These are phyloP conservation scores for Flammula alnicola DNA, from an alignment of 1,284 basidiomycete species.

Conservation along the genomic window DNA sequence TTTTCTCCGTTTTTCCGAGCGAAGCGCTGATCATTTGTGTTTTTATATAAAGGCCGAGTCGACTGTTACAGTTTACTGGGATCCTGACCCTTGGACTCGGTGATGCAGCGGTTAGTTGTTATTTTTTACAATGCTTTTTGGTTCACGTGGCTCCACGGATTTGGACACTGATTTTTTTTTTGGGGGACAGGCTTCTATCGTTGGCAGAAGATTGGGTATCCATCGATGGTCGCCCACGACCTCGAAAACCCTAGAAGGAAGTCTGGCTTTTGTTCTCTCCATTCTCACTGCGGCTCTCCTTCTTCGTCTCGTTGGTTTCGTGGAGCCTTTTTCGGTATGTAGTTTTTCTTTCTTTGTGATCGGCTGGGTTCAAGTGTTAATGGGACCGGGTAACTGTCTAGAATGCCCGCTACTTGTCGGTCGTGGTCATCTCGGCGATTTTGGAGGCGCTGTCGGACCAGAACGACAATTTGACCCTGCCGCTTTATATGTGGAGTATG, in stretches of 20 bases:
- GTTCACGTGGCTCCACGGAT: neutral
- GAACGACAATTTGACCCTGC: slow-evolving; percentile 93
- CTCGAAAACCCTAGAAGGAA: slow-evolving; percentile 93
- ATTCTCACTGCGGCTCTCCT: slow-evolving; percentile 73
- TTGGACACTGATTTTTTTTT: slow-evolving; percentile 4
- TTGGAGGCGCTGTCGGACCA: slow-evolving; percentile 91
- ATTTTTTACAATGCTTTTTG: slow-evolving; percentile 1
- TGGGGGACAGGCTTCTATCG: slow-evolving; percentile 77
- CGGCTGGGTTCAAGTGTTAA: slow-evolving; percentile 1
- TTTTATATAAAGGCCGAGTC: slow-evolving; percentile 57
- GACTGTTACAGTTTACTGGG: slow-evolving; percentile 85
- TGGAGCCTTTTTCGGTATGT: slow-evolving; percentile 78
- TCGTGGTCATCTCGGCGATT: slow-evolving; percentile 64
- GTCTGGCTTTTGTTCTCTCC: slow-evolving; percentile 78
- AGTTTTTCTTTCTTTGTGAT: slow-evolving; percentile 9
- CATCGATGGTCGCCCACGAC: slow-evolving; percentile 84
- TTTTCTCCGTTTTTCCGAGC: slow-evolving; percentile 13
- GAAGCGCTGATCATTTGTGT: slow-evolving; percentile 1
- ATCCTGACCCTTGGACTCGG: slow-evolving; percentile 91
- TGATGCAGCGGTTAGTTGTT: slow-evolving; percentile 83
- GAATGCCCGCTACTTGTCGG: slow-evolving; percentile 20
- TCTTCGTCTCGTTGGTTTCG: slow-evolving; percentile 71
- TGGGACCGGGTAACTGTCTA: slow-evolving; percentile 13
- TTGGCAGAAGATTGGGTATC: slow-evolving; percentile 84
- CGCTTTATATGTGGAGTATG: slow-evolving; percentile 88